Conservation (phyloP, 2,329 filamentous ascomycete genomes). For the Teratosphaeria viscida region DNA sequence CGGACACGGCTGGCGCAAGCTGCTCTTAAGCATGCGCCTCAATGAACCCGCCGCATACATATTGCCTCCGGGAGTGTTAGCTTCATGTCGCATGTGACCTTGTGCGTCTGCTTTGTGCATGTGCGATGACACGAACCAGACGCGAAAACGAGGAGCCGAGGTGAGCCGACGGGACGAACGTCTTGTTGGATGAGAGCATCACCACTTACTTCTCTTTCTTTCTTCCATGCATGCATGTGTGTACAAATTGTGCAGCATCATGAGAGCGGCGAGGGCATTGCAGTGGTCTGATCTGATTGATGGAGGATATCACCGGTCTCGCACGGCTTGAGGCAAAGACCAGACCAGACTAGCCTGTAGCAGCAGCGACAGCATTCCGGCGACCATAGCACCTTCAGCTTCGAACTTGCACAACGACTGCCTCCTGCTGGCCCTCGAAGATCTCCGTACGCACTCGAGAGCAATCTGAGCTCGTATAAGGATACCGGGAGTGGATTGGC, state of each 20-base stretch:
- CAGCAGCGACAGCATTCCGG: neutral
- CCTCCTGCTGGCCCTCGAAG: neutral
- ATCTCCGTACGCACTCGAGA: neutral
- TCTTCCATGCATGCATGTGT: neutral
- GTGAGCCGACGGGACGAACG: neutral
- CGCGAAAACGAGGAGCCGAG: neutral
- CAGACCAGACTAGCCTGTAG: neutral
- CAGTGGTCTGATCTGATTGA: neutral
- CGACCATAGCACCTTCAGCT: neutral
- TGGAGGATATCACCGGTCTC: neutral
- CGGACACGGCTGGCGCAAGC: too few species aligned
- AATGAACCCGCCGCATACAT: too few species aligned
- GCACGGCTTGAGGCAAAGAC: neutral
- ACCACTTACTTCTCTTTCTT: neutral
- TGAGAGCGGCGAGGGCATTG: neutral
- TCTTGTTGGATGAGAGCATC: neutral
- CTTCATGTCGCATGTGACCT: neutral
- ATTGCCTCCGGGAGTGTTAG: too few species aligned
- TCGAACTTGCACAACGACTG: neutral
- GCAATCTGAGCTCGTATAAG: neutral
- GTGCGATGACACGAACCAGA: neutral
- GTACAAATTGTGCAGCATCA: neutral
- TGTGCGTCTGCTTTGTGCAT: neutral
- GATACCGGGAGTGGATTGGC: neutral
- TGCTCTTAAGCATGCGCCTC: too few species aligned